Evolutionary conservation across 495 filamentous ascomycete species (phyloP).

Genomic region (Coniosporium apollinis): DNA sequence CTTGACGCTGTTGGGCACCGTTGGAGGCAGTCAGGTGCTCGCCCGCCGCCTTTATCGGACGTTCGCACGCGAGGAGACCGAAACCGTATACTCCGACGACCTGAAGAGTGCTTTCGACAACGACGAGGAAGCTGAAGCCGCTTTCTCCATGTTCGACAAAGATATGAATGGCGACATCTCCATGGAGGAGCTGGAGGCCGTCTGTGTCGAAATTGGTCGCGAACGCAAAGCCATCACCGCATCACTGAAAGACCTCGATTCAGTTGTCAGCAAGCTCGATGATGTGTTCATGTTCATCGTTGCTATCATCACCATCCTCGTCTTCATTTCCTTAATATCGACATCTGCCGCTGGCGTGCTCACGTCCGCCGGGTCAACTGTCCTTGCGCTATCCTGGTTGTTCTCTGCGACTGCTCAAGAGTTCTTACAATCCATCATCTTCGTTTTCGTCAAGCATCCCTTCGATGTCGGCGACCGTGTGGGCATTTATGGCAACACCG

Average conservation of each 20-base stretch:
- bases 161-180: slow-evolving; percentile 95
- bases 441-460: slow-evolving; percentile 95
- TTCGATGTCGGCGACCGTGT: slow-evolving; percentile 95
- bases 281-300: slow-evolving; percentile 78
- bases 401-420: slow-evolving; percentile 87
- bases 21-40: slow-evolving; percentile 64
- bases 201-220: slow-evolving; percentile 85
- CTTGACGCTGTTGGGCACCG: slow-evolving; percentile 55
- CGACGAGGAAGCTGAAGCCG: slow-evolving; percentile 75
- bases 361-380: slow-evolving; percentile 68
- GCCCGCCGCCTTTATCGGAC: slow-evolving; percentile 87
- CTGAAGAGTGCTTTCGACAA: slow-evolving; percentile 67
- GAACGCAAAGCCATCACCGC: slow-evolving; percentile 93
- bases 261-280: slow-evolving; percentile 83
- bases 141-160: slow-evolving; percentile 87
- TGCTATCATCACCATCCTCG: slow-evolving; percentile 55
- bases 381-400: slow-evolving; percentile 82
- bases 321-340: slow-evolving; percentile 79
- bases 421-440: slow-evolving; percentile 79
- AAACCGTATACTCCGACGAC: slow-evolving; percentile 61
- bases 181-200: slow-evolving; percentile 85
- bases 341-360: slow-evolving; percentile 73
- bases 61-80: slow-evolving; percentile 55
- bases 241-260: slow-evolving; percentile 86
- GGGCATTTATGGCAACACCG: slow-evolving; percentile 79